Evolutionary conservation across 176 grass and related monocot species (phyloP).

Genomic region (Urochloa ruziziensis): DNA sequence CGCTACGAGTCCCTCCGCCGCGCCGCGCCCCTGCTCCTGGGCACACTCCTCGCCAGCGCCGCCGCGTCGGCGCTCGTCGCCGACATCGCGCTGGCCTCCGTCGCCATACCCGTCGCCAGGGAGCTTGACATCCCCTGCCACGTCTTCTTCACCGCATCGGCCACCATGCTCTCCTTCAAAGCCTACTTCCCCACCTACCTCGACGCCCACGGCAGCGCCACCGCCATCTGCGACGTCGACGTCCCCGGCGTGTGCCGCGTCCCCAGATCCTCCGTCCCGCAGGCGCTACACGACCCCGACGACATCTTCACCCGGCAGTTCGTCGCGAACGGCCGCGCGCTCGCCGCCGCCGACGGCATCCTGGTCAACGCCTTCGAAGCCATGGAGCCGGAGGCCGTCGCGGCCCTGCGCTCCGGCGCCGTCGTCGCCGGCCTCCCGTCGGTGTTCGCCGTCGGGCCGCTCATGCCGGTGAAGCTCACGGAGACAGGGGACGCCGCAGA

Average conservation of each 20-base stretch:
- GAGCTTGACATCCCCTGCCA: conserved; percentile 17
- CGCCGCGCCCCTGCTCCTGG: background rate
- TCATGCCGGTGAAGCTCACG: background rate
- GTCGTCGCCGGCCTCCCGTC: conserved; percentile 38
- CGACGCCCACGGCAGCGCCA: background rate
- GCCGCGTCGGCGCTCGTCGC: conserved; percentile 13
- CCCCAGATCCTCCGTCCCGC: background rate
- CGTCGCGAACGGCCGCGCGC: conserved; percentile 21
- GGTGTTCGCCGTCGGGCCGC: conserved; percentile 50
- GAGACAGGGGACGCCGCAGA: background rate
- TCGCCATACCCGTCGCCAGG: background rate
- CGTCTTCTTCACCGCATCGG: conserved; percentile 31
- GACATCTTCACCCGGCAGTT: conserved; percentile 22
- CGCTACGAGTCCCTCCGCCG: conserved; percentile 21
- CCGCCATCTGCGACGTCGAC: background rate
- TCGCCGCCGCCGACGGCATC: conserved; percentile 28
- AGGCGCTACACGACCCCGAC: conserved; percentile 14
- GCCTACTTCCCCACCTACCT: conserved; percentile 30
- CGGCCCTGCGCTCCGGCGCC: conserved; percentile 21
- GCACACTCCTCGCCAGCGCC: conserved; percentile 5
- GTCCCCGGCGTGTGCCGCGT: conserved; percentile 6
- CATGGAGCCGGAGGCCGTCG: conserved; percentile 41
- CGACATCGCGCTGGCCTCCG: conserved; percentile 17
- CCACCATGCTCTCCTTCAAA: conserved; percentile 1
- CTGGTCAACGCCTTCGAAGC: conserved; percentile 46